phyloP scores from a whole-genome alignment of 495 filamentous ascomycete genomes.

The Astrothelium macrocarpum region DNA sequence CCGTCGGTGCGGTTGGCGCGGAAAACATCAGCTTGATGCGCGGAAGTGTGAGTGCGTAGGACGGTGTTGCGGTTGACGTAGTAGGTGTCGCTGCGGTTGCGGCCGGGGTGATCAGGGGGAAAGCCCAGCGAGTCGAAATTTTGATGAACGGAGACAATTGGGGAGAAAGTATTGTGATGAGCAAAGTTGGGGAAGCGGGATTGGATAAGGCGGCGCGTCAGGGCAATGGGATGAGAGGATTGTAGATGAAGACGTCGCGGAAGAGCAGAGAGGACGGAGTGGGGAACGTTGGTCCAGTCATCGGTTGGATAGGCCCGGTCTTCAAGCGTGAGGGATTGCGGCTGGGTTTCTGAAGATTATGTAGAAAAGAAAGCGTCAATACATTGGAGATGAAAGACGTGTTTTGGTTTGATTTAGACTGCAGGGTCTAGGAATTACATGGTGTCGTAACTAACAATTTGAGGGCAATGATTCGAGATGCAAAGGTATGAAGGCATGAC shows the following conservation, averaged over 20 bases:
- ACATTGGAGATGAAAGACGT: background rate
- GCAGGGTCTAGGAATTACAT: background rate
- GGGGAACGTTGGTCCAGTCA: conserved; percentile 75
- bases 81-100: conserved; percentile 84
- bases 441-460: background rate
- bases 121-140: conserved; percentile 98
- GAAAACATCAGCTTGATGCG: conserved; percentile 86
- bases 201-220: conserved; percentile 87
- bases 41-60: conserved; percentile 85
- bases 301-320: conserved; percentile 57
- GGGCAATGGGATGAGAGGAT: conserved; percentile 77
- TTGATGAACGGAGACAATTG: conserved; percentile 73
- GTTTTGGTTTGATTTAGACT: background rate
- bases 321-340: conserved; percentile 43
- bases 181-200: conserved; percentile 73
- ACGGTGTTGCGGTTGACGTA: conserved; percentile 81
- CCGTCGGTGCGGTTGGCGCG: conserved; percentile 57
- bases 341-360: conserved; percentile 14
- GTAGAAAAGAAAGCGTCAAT: background rate
- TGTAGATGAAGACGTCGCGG: conserved; percentile 72
- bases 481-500: too few species aligned
- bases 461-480: too few species aligned
- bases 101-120: conserved; percentile 78
- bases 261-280: conserved; percentile 61
- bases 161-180: conserved; percentile 65